A percentile compares a stretch with the other conserved stretches of the same genome.
phyloP scores from a whole-genome alignment of 495 filamentous ascomycete species.

The Aspergillus incahuasiensis region DNA sequence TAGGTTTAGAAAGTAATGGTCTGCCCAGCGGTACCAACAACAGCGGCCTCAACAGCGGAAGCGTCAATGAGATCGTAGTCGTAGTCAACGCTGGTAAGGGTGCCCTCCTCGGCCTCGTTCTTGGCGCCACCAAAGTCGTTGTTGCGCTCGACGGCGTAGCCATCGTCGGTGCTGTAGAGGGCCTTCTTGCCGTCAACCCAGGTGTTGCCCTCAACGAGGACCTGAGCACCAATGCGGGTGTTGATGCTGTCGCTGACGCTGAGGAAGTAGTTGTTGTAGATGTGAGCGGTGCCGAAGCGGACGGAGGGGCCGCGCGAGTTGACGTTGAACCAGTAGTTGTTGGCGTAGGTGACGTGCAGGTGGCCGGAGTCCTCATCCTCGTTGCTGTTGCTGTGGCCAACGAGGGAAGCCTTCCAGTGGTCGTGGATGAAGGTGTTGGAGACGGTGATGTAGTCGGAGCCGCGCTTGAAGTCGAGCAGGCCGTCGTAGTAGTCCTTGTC shows the following conservation, averaged over 20 bases:
- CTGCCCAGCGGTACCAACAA: slow-evolving; percentile 49
- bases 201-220: slow-evolving; percentile 57
- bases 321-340: slow-evolving; percentile 58
- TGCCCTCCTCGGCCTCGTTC: slow-evolving; percentile 46
- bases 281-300: slow-evolving; percentile 59
- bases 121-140: slow-evolving; percentile 51
- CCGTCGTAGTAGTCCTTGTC: slow-evolving; percentile 69
- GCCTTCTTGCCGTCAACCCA: slow-evolving; percentile 32
- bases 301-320: slow-evolving; percentile 56
- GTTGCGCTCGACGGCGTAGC: slow-evolving; percentile 46
- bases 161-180: slow-evolving; percentile 54
- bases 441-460: slow-evolving; percentile 47
- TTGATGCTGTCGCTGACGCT: slow-evolving; percentile 56
- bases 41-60: slow-evolving; percentile 35
- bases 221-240: slow-evolving; percentile 59
- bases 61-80: slow-evolving; percentile 44
- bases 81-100: slow-evolving; percentile 48
- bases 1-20: slow-evolving; percentile 47
- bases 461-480: slow-evolving; percentile 53
- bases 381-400: slow-evolving; percentile 53
- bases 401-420: slow-evolving; percentile 61
- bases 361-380: slow-evolving; percentile 45
- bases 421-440: slow-evolving; percentile 52
- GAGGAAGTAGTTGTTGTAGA: slow-evolving; percentile 47
- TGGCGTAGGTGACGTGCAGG: slow-evolving; percentile 55